Base-by-base conservation (phyloP, 1,284 basidiomycete genomes). In the Stygiomarasmius scandens region DNA sequence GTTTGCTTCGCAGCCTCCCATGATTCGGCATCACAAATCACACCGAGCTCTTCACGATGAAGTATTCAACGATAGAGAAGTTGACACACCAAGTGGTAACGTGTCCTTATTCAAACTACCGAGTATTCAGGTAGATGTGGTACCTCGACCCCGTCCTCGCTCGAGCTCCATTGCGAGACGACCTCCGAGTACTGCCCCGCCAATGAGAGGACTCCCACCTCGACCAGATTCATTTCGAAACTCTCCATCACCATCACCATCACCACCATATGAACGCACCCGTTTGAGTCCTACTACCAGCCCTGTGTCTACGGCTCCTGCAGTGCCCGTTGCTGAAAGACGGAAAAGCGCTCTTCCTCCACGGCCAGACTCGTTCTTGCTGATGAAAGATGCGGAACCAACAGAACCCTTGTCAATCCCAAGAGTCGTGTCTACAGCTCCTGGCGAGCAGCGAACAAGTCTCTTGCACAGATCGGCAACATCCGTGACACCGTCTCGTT, bases 41-140 rank as follows among this genome's bases (percentile, higher is more conserved):
- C 67, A 67, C 51, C 49, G 49, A n/a, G 64, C 70, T 22, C 68
- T 75, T 20, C 77, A 76, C 49, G 34, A 38, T 3, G 64, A 65
- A 29, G 69, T 77, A 4, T 77, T 76, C 29, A 62, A 63, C 23
- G 61, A 66, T 24, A 65, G 64, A 12, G 41, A 65, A n/a, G 53
- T 59, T 3, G 11, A 32, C 19, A 59, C 58, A 23, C 53, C 58
- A 27, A 58, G 53, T 54, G 57, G 49, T 2, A n/a, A 45, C 19
- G 24, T 11, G 14, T 11, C 20, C 12, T 45, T 24, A 43, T 19
- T 22, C 11, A 44, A 19, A 3, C 41, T 44, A 10, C 45, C 32
- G 16, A 48, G 4, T 41, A 6, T 16, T 8, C 27, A 5, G 25
- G 45, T 45, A 16, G 47, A 36, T 12, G 41, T 43, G 48, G 54